Base-by-base conservation (phyloP, 306 rosid genomes). In the Vicia faba region DNA sequence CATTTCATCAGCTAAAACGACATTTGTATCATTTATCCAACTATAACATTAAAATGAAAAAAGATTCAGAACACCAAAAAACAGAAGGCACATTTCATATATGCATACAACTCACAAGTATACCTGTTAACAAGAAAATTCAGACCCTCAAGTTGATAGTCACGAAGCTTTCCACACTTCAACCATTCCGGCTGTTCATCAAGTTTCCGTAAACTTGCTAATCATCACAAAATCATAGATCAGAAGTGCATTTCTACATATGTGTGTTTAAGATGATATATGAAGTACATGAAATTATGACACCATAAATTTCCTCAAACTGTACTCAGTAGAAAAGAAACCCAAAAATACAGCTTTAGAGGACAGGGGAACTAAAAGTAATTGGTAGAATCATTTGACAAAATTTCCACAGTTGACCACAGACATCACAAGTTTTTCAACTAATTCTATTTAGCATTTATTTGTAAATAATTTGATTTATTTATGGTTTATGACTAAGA, bases 1-100 rank as follows among this genome's bases (percentile, higher is more conserved):
- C 99, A 95, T 95, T 82, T 95, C 99, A 90, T 95, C 99, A 65
- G 99, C 99, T 86, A 95, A 90, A 78, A 95, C 91, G 70, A 95
- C 97, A 82, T 90, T 95, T 55, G 99, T 95, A 80, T 95, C 96
- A 81, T 95, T 95, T 76, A 97, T 90, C 99, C 99, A 95, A 65
- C 99, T 31, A 31, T 31, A 0, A 31, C 36, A 31, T 95, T 83
- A 79, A 71, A 82, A 49, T 49, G 75, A 20, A 66, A 18, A 35
- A 44, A 46, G 38, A 68, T 82, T 71, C 62, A 83, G 77, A 69
- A 74, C 43, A 71, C 57, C 72, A 71, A 53, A 43, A 41, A 70
- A 31, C 12, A 48, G 28, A 35, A 29, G 26, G 40, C 62, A 61
- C 36, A 6, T 31, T 31, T 6, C 36, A 31, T 31, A 31, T 31